Base-by-base conservation (phyloP, 768 basidiomycete genomes). In the Psilocybe sp. region DNA sequence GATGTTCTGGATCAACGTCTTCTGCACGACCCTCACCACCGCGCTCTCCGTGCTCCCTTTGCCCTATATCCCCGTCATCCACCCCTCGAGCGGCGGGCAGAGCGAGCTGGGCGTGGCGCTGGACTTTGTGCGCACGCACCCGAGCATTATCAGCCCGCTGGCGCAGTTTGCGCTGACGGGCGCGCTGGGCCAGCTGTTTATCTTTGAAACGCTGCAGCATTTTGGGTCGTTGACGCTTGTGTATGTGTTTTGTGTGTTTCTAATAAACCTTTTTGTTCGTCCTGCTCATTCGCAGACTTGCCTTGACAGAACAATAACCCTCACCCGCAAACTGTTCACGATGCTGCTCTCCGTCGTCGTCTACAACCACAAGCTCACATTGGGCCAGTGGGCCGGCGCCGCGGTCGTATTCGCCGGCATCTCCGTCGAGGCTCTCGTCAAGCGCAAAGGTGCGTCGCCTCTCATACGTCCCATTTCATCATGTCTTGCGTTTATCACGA, bases 1-100 rank as follows among this genome's bases (percentile, higher is more conserved):
- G 95, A 98, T 99, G 97, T 86, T 98, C 65, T 96, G 85, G 84
- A 96, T 99, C 69, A 96, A 94, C 64, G 58, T 89, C 20, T 87
- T 95, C 72, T 87, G 88, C 69, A 90, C 93, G 3, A 53, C 85
- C 34, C 65, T 92, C 49, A 85, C 89, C 16, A 73, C 79, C 1
- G 63, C 84, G 10, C 82, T 97, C 20, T 79, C 85, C 20, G 64
- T 87, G 6, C 76, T 92, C 42, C 92, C 86, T 3, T 74, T 92
- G 23, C 92, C 85, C 1, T 79, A 85, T 57, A 90, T 94, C 47
- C 88, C 93, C 14, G 84, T 94, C 36, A 75, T 91, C 40, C 87
- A 90, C 60, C 90, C 89, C 1, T 78, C 82, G 12, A 65, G 72
- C 4, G 76, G 76, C 39, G 76, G 81, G 10, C 66, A 72, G 46